Base-by-base conservation (phyloP, 495 filamentous ascomycete species). In the Talaromyces liani region DNA sequence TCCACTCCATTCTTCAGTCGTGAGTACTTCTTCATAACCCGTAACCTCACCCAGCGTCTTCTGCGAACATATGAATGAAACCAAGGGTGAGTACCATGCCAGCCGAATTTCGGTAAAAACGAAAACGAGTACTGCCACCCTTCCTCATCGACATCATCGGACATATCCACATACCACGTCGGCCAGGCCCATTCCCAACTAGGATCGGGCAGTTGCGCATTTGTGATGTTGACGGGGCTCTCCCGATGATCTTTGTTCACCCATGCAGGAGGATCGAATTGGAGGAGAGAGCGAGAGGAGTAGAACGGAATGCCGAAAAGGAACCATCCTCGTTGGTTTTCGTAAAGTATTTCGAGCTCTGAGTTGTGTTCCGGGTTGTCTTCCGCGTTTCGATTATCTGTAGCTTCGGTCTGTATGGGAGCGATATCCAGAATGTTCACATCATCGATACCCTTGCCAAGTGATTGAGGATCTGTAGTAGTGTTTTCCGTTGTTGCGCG, bases 121-220 rank as follows among this genome's bases (percentile, higher is more conserved):
- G 87, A 88, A 76, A 96, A 91, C 22, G 88, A 90, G 70, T 99
- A 99, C 69, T 93, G 84, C 95, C 95, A 99, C 2, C 95, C 95
- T 65, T 96, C 91, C 64, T 93, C 88, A 68, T 98, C 95, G 9
- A 91, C 85, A 65, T 90, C 86, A n/a, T 85, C 85, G 7, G 90
- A 88, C 82, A 92, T 91, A 70, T 99, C 93, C 24, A 97, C 87
- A 66, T 90, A 91, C 95, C 95, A 99, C 41, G 87, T 87, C 63
- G 88, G 85, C 95, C 94, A 99, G 4, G 84, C 88, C 94, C 94
- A 98, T 73, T 89, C 85, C 95, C 95, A 99, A 69, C 88, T 91
- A 3, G 95, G 95, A 71, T 98, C 95, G 0, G 95, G 94, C 2
- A 95, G 80, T 71, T 98, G 95, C 1, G 93, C 92, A 64, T 93